Base-by-base conservation (phyloP, 2,329 filamentous ascomycete species). In the Davidsoniella neocaledoniae region DNA sequence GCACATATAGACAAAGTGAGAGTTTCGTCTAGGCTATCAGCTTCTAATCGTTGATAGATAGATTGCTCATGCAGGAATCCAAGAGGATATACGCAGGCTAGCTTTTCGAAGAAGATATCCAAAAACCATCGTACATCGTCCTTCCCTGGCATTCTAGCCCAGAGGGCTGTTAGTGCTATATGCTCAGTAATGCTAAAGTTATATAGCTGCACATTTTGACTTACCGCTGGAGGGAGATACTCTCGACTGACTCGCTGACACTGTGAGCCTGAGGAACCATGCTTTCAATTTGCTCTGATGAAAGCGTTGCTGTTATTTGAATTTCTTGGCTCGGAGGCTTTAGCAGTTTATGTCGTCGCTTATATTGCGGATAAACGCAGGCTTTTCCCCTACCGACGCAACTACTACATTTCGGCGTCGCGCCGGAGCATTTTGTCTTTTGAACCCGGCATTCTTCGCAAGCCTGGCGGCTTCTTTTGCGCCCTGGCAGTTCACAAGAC, bases 41-140 rank as follows among this genome's bases (percentile, higher is more conserved):
- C 68, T 54, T 74, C 69, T 57, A 75, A 75, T 26, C 73, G 67
- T 57, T 76, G 73, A 72, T 76, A 75, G 21, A 77, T 68, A 2
- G 74, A 77, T 10, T 73, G 72, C 23, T 73, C 71, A 56, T 77
- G 74, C 14, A 77, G 60, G 51, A 77, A 77, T 9, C 51, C 40
- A 46, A 44, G 50, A 53, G 50, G 53, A 57, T 58, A 57, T 10
- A 58, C 49, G 2, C 58, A 54, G 16, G 60, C 57, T n/a, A 60
- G 43, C 37, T 55, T 51, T 3, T 54, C 46, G 50, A 61, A 60
- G 54, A 59, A 61, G 46, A 50, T 51, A 36, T 56, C 54, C 19
- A 19, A 19, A 19, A 19, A 3, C 19, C 19, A 19, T 19, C 19
- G 19, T 19, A 19, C 19, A 3, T 19, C 19, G 3, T 19, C 19